Conservation (phyloP, 192 early-diverging fungal genomes). For the Backusella westeae region DNA sequence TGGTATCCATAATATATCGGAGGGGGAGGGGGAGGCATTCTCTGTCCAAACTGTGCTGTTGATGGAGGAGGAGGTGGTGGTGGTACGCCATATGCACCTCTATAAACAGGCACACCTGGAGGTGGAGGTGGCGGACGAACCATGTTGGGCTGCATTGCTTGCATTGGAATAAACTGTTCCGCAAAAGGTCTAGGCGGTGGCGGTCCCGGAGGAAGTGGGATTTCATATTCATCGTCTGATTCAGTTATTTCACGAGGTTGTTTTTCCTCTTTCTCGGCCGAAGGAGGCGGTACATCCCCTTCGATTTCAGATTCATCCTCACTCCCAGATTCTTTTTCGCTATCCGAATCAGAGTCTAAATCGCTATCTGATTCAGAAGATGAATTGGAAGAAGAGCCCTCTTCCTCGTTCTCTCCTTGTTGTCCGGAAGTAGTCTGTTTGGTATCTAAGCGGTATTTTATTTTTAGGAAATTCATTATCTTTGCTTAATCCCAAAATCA, state of each 20-base stretch:
- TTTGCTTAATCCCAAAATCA: neutral
- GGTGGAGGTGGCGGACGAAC: constrained; percentile 21
- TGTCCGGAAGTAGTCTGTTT: constrained; percentile 1
- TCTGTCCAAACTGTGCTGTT: constrained; percentile 12
- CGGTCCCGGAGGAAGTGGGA: constrained; percentile 37
- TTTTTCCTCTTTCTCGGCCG: neutral
- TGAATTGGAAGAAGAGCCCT: constrained; percentile 3
- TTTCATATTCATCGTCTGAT: constrained; percentile 30
- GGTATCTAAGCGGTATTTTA: neutral
- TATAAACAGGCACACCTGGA: neutral
- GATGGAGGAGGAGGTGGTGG: constrained; percentile 21
- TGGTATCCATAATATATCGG: neutral
- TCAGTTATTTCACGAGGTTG: constrained; percentile 10
- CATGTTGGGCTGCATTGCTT: neutral
- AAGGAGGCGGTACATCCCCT: constrained; percentile 1
- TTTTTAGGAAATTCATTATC: neutral
- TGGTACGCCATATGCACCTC: neutral
- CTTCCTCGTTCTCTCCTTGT: neutral
- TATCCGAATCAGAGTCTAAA: constrained; percentile 10
- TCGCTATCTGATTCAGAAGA: neutral
- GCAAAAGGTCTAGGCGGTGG: constrained; percentile 42
- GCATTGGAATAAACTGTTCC: constrained; percentile 21
- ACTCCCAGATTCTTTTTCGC: neutral
- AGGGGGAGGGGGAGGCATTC: constrained; percentile 21
- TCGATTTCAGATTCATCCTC: neutral